Evolutionary conservation across 1,284 basidiomycete species (phyloP).

Genomic region (Takashimella tepidaria): DNA sequence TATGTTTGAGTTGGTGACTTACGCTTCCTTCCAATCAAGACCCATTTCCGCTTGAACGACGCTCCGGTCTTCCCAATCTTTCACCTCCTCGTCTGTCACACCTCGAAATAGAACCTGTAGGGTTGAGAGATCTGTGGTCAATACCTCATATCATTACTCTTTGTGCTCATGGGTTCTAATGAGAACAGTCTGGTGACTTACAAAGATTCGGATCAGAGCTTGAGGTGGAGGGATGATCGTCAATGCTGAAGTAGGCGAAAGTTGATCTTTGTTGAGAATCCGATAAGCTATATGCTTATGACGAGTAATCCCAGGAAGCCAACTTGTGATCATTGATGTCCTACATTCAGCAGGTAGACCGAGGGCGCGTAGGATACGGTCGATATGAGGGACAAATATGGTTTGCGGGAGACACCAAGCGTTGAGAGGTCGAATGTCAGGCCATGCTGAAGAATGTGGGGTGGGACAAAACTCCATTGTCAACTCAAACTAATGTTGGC

Average conservation of each 20-base stretch:
- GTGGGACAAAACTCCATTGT: background rate
- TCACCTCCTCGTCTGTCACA: conserved; percentile 33
- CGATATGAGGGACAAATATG: conserved; percentile 42
- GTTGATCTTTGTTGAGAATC: conserved; percentile 32
- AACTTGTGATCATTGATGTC: conserved; percentile 38
- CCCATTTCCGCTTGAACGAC: conserved; percentile 39
- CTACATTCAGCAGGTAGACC: conserved; percentile 39
- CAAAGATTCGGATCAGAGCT: conserved; percentile 35
- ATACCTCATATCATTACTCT: too few species aligned
- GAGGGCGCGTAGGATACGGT: conserved; percentile 31
- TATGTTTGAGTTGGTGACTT: conserved; percentile 14
- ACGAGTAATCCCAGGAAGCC: conserved; percentile 35
- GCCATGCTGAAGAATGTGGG: conserved; percentile 41
- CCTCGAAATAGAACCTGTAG: conserved; percentile 38
- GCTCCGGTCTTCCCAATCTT: conserved; percentile 33
- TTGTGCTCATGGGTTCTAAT: too few species aligned
- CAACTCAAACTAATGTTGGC: too few species aligned
- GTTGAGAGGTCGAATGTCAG: conserved; percentile 35
- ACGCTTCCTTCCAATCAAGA: conserved; percentile 40
- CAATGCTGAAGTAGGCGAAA: conserved; percentile 27
- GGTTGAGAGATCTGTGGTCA: too few species aligned
- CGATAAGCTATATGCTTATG: conserved; percentile 41
- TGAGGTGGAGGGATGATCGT: conserved; percentile 37
- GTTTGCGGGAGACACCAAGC: conserved; percentile 36
- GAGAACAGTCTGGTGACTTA: conserved; percentile 13